phyloP scores from a whole-genome alignment of 1,139 yeast genomes.

The Magnusiomyces ingens region DNA sequence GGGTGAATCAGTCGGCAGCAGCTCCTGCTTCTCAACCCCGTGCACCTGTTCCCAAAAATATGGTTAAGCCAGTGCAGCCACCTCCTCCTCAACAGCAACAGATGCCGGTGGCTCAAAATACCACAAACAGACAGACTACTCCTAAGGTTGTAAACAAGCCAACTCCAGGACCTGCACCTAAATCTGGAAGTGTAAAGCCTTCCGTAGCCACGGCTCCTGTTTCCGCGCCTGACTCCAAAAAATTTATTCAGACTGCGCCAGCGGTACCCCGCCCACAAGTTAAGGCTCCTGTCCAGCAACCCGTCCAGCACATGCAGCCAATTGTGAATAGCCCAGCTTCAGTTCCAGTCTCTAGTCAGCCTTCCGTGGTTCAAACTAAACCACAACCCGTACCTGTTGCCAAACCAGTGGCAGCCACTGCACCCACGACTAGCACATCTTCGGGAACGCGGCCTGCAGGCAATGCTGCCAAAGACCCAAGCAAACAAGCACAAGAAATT shows the following conservation, averaged over 20 bases:
- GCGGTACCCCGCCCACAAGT: slow-evolving; percentile 11
- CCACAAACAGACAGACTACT: slow-evolving; percentile 1
- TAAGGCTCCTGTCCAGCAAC: slow-evolving; percentile 1
- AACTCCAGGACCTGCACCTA: slow-evolving; percentile 8
- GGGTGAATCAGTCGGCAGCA: neutral
- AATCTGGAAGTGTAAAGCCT: slow-evolving; percentile 4
- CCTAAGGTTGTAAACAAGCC: slow-evolving; percentile 4
- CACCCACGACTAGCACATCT: neutral
- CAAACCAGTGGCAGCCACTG: neutral
- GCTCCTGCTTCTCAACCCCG: neutral
- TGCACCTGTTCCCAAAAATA: no score
- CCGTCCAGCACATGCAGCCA: neutral
- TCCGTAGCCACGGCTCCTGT: slow-evolving; percentile 13
- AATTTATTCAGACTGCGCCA: neutral
- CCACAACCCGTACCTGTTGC: neutral
- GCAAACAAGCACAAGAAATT: slow-evolving; percentile 28
- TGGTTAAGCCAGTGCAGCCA: slow-evolving; percentile 1
- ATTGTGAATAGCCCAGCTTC: neutral
- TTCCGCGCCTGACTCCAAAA: neutral
- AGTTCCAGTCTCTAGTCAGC: neutral
- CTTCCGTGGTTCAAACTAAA: slow-evolving; percentile 12
- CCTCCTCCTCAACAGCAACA: slow-evolving; percentile 5
- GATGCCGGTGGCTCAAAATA: neutral
- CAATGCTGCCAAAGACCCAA: slow-evolving; percentile 6
- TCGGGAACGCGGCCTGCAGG: neutral